phyloP scores from a whole-genome alignment of 2,329 filamentous ascomycete species.

The Ascochyta lentis region DNA sequence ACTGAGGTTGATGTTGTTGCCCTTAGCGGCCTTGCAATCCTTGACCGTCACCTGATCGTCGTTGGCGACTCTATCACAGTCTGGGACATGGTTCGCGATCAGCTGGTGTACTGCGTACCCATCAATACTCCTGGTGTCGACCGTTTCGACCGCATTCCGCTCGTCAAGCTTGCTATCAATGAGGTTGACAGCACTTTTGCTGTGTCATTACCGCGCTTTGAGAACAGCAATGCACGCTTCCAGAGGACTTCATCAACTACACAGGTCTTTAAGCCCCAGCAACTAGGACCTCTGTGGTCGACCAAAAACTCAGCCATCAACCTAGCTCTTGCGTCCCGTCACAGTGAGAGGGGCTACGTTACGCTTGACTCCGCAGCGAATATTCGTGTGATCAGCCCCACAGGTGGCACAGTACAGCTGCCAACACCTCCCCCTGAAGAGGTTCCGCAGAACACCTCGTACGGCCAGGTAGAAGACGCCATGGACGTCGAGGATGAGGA shows the following conservation, averaged over 20 bases:
- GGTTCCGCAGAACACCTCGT: conserved; percentile 35
- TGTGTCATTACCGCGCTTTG: conserved; percentile 43
- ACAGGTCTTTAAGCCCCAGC: conserved; percentile 70
- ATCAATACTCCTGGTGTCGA: conserved; percentile 52
- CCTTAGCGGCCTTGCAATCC: conserved; percentile 71
- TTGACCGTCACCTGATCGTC: conserved; percentile 76
- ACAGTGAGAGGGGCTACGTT: conserved; percentile 73
- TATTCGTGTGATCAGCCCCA: conserved; percentile 59
- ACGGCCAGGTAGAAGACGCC: conserved; percentile 16
- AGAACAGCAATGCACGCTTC: conserved; percentile 49
- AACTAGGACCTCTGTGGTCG: conserved; percentile 65
- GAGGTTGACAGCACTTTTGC: conserved; percentile 56
- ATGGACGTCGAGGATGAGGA: conserved; percentile 13
- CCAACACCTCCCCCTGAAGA: conserved; percentile 42
- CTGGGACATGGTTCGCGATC: conserved; percentile 84
- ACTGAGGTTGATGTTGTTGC: conserved; percentile 71
- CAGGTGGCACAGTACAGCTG: conserved; percentile 33
- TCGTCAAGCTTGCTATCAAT: conserved; percentile 73
- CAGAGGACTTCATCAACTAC: conserved; percentile 56
- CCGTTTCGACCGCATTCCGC: conserved; percentile 49
- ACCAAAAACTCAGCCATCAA: conserved; percentile 63
- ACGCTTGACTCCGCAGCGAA: conserved; percentile 78
- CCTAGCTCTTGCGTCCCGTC: conserved; percentile 70
- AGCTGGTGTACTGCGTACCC: conserved; percentile 70
- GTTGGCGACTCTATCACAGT: conserved; percentile 76